Evolutionary conservation across 2,329 filamentous ascomycete genomes (phyloP), one percentile per base, ranked within the genome.

Genomic region (Mycocentrospora acerina): DNA sequence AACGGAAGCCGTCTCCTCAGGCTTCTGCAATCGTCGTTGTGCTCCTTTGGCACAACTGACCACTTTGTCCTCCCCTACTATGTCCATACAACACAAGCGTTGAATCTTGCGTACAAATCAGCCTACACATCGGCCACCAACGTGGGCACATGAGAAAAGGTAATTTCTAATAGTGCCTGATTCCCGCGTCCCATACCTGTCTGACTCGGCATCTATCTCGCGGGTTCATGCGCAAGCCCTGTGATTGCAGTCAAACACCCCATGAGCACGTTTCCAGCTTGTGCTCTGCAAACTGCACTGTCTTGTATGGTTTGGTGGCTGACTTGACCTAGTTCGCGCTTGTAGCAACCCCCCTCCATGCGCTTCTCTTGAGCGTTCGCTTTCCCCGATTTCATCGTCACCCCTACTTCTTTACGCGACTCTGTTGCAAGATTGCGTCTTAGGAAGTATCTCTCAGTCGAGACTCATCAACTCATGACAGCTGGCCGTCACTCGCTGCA

Each of bases 241-340:
- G 57, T 49, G 35, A 40, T 46, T 40, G 46, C 48, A 54, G 57
- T 63, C 62, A 66, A 66, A 65, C 64, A 55, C 35, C 48, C 48
- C 44, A 47, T 46, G 56, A 59, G 66, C 64, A 66, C 65, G 61
- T 66, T 59, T 57, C 54, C 54, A 52, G 57, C 58, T 61, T 66
- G 62, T 61, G 60, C 63, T 52, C 56, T 56, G 48, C 65, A 67
- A 67, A 65, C 62, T 41, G 50, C 51, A 30, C 42, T 51, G 53
- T 62, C 59, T 66, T 64, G 55, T 55, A 61, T 53, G 51, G 57
- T 64, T 60, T 65, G 55, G 54, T 53, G 42, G 59, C 64, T 68
- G 52, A 68, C 60, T 42, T 52, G 54, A 65, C 51, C 40, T 54
- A 67, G 64, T 57, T 51, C 44, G 51, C 50, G 51, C 60, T 61